These are phyloP conservation scores for Talaromyces verruculosus DNA, from an alignment of 2,329 filamentous ascomycete genomes.

Conservation along the genomic window DNA sequence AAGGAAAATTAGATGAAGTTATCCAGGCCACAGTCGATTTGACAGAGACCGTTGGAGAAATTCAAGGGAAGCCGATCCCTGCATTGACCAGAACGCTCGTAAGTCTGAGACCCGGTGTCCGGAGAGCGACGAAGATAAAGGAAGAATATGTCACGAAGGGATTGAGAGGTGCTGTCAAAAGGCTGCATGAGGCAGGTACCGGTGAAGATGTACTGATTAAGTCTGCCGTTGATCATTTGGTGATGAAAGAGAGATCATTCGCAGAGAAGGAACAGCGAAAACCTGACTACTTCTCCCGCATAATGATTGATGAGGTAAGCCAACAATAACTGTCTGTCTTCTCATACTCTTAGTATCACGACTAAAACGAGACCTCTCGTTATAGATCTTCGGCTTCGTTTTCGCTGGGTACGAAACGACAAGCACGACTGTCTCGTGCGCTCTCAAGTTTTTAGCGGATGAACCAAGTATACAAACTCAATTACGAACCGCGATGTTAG, in stretches of 20 bases:
- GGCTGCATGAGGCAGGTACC: neutral
- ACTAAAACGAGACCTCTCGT: neutral
- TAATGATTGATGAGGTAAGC: neutral
- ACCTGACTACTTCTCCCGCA: neutral
- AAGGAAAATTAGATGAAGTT: neutral
- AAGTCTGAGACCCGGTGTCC: neutral
- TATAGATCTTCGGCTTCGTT: neutral
- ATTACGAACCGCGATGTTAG: neutral
- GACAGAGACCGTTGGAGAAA: neutral
- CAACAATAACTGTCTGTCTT: neutral
- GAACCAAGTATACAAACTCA: neutral
- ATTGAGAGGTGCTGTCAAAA: neutral
- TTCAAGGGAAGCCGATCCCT: neutral
- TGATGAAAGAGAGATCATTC: neutral
- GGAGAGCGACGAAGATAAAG: neutral
- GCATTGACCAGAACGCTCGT: neutral
- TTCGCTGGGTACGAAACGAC: neutral
- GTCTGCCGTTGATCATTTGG: neutral
- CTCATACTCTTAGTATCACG: neutral
- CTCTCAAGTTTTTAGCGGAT: neutral
- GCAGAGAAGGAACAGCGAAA: neutral
- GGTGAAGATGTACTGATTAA: neutral
- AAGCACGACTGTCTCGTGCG: neutral
- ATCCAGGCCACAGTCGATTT: neutral
- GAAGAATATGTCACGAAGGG: neutral